Percentiles rank a stretch among this genome's conserved stretches.
Evolutionary conservation across 2,329 filamentous ascomycete genomes (phyloP).

Genomic region (Phyllosticta citrichinensis): DNA sequence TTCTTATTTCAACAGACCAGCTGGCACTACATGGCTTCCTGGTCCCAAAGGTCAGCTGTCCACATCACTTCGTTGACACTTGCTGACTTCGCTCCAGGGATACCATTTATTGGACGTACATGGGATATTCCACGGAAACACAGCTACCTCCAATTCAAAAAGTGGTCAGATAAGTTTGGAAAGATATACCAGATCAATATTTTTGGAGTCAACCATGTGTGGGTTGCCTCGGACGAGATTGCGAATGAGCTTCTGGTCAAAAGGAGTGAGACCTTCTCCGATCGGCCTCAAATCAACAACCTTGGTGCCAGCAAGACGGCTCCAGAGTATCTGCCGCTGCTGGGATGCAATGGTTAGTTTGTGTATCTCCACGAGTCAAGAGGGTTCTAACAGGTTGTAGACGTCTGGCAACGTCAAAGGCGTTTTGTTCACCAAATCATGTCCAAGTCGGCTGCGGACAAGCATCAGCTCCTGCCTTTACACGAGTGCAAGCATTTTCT

Average conservation of each 20-base stretch:
- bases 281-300: slow-evolving; percentile 2
- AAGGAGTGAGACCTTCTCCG: background rate
- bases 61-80: background rate
- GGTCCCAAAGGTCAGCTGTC: background rate
- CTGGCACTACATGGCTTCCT: background rate
- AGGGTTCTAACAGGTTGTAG: background rate
- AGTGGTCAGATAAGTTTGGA: slow-evolving; percentile 7
- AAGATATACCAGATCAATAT: slow-evolving; percentile 3
- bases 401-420: slow-evolving; percentile 5
- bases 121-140: slow-evolving; percentile 5
- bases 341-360: slow-evolving; percentile 3
- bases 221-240: slow-evolving; percentile 5
- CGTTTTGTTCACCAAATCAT: slow-evolving; percentile 6
- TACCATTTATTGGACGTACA: slow-evolving; percentile 2
- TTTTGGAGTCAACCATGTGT: slow-evolving; percentile 7
- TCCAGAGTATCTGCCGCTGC: slow-evolving; percentile 7
- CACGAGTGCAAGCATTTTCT: slow-evolving; percentile 6
- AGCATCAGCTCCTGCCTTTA: background rate
- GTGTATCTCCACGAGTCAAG: background rate
- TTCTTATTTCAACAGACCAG: background rate
- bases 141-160: slow-evolving; percentile 1
- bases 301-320: background rate
- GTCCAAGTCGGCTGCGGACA: background rate
- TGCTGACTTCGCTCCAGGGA: background rate
- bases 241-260: slow-evolving; percentile 8